Evolutionary conservation across 805 yeast species (phyloP), one percentile per base, ranked within the genome.

Genomic region (Candida golubevii): DNA sequence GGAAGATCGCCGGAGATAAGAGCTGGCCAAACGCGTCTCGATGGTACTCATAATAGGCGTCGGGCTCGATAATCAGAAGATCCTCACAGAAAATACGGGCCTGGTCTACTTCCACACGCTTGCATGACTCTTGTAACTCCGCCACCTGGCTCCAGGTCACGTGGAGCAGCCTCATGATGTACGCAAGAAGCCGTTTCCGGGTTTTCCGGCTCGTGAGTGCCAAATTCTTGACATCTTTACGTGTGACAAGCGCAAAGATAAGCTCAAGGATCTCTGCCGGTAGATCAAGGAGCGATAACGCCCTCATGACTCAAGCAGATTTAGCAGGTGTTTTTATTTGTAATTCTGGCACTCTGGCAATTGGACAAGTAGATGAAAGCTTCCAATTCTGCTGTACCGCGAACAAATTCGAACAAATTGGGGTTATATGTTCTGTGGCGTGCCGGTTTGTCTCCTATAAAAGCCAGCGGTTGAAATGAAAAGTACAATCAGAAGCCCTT

Each of bases 121-220:
- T 15, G 10, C 27, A 14, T 7, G 32, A 26, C 13, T n/a, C 26
- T 10, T 41, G 43, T 2, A 45, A 10, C 31, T 36, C 44, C 13
- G 52, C 36, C 2, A 65, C 46, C 30, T 58, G 50, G 23, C 42
- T 46, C 72, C 72, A 67, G 1, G 58, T 51, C 8, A 57, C 50
- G 40, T 59, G 58, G 26, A 64, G 50, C 14, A 46, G 51, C 7
- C 44, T 32, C 47, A 62, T 62, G 18, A 65, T 45, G 28, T 46
- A 49, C 7, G 48, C 48, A 0, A 38, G 31, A 6, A 66, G 48
- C 26, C 51, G 50, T 8, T 37, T n/a, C 28, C 69, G 54, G 40
- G 46, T 57, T 8, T 26, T 13, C 7, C 33, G 48, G 45, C 51
- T 51, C 6, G 57, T 39, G 11, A 43, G 32, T 2, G 54, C 40